phyloP scores from a whole-genome alignment of 257 asterid species.

The Solanum bulbocastanum region DNA sequence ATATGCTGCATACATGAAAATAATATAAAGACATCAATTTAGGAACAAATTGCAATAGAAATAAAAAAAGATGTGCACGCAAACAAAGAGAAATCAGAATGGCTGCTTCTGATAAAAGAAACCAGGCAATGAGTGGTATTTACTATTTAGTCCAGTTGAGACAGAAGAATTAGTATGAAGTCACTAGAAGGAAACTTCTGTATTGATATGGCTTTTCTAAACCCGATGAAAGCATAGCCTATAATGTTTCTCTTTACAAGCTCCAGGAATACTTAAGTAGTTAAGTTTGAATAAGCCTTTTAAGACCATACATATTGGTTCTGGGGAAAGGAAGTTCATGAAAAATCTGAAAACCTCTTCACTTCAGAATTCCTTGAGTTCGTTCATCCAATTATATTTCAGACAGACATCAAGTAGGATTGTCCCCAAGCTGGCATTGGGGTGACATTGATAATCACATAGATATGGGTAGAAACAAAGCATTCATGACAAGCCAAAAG shows the following conservation, averaged over 20 bases:
- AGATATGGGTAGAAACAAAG: not conserved
- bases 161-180: not conserved
- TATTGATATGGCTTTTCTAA: not conserved
- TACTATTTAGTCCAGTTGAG: not conserved
- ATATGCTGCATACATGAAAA: conserved; percentile 41
- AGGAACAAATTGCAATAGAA: not conserved
- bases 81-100: not conserved
- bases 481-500: not conserved
- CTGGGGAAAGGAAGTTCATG: not conserved
- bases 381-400: not conserved
- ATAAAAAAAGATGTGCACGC: not conserved
- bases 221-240: not conserved
- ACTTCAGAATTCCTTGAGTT: not conserved
- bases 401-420: not conserved
- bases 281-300: not conserved
- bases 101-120: not conserved
- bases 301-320: not conserved
- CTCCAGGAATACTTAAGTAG: not conserved
- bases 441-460: not conserved
- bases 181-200: not conserved
- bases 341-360: not conserved
- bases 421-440: not conserved
- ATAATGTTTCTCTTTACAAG: not conserved
- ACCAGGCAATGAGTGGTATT: not conserved
- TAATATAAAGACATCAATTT: not conserved